phyloP scores from a whole-genome alignment of 305 asterid genomes.

The Fraxinus dipetala region DNA sequence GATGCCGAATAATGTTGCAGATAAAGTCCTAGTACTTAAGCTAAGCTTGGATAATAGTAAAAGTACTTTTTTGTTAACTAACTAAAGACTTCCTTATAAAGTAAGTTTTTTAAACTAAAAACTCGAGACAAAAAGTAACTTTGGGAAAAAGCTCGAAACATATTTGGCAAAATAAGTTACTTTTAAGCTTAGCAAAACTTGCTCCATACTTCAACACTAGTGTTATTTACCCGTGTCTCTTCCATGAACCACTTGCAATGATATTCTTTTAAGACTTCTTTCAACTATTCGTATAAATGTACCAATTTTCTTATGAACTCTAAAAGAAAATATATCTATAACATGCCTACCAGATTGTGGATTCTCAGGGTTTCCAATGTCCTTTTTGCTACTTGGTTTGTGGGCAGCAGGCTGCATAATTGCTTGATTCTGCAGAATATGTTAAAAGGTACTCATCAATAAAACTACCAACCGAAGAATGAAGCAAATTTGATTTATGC shows the following conservation, averaged over 20 bases:
- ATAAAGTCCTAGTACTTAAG: background rate
- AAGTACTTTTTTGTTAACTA: background rate
- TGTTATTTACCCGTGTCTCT: background rate
- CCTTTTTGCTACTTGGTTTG: slow-evolving; percentile 35
- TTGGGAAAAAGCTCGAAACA: background rate
- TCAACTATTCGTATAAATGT: background rate
- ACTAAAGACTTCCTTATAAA: background rate
- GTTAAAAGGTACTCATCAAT: background rate
- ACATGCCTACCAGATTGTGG: slow-evolving; percentile 36
- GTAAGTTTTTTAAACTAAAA: background rate
- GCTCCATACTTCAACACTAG: background rate
- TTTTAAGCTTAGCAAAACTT: background rate
- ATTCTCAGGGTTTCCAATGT: slow-evolving; percentile 34
- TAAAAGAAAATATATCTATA: background rate
- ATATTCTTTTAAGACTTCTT: background rate
- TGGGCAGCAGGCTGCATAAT: slow-evolving; percentile 20
- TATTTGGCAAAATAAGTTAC: background rate
- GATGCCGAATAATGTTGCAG: background rate
- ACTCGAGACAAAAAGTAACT: background rate
- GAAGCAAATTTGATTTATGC: background rate
- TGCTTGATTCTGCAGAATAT: slow-evolving; percentile 39
- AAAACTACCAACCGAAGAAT: background rate
- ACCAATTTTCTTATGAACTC: background rate
- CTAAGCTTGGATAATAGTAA: background rate
- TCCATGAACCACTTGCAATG: background rate